These are phyloP conservation scores for Fusarium nanum DNA, from an alignment of 2,329 filamentous ascomycete genomes.

Conservation along the genomic window DNA sequence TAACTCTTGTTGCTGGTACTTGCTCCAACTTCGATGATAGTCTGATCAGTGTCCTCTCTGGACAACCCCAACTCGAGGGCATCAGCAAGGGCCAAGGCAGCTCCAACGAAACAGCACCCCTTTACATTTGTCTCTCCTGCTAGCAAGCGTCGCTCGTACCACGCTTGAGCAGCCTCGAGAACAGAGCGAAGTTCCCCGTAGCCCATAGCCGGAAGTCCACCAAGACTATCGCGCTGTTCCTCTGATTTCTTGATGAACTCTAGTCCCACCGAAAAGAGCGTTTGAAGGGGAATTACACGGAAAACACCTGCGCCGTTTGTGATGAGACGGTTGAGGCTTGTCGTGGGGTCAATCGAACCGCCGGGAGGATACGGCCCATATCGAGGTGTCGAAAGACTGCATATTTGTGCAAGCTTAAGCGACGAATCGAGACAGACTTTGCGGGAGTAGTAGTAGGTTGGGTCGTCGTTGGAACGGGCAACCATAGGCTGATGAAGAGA, in stretches of 20 bases:
- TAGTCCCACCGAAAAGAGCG: slow-evolving; percentile 56
- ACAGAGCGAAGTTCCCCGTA: slow-evolving; percentile 50
- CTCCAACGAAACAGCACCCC: slow-evolving; percentile 52
- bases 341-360: slow-evolving; percentile 35
- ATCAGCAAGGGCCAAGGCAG: slow-evolving; percentile 50
- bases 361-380: slow-evolving; percentile 26
- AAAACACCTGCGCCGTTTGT: slow-evolving; percentile 58
- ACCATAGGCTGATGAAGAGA: slow-evolving; percentile 66
- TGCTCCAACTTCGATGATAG: slow-evolving; percentile 45
- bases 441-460: slow-evolving; percentile 64
- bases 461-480: slow-evolving; percentile 56
- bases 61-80: slow-evolving; percentile 48
- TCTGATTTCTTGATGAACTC: slow-evolving; percentile 60
- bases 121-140: slow-evolving; percentile 60
- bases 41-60: slow-evolving; percentile 48
- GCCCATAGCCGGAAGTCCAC: slow-evolving; percentile 47
- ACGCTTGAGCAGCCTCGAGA: slow-evolving; percentile 46
- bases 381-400: slow-evolving; percentile 43
- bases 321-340: slow-evolving; percentile 54
- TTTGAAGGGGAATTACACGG: slow-evolving; percentile 55
- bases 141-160: slow-evolving; percentile 51
- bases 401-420: slow-evolving; percentile 52
- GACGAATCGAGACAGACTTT: slow-evolving; percentile 61
- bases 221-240: slow-evolving; percentile 53
- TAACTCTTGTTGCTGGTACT: slow-evolving; percentile 46